These are phyloP conservation scores for Tylopilus intermedius DNA, from an alignment of 768 basidiomycete species.

Conservation along the genomic window DNA sequence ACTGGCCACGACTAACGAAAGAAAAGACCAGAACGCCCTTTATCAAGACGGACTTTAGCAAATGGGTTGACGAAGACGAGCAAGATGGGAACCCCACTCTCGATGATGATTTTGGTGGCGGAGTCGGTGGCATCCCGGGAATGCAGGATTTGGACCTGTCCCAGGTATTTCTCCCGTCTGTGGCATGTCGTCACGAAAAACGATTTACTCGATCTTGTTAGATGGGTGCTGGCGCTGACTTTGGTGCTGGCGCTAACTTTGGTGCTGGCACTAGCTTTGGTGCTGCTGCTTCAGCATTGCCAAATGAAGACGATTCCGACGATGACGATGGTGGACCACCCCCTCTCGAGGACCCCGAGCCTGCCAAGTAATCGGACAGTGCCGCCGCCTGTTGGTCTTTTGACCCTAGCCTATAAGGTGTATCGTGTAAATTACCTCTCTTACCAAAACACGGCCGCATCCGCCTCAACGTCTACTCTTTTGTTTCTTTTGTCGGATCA, in stretches of 20 bases:
- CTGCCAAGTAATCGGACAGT: conserved; percentile 11
- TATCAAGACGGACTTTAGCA: conserved; percentile 92
- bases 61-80: conserved; percentile 98
- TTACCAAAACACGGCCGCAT: neutral
- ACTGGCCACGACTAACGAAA: conserved; percentile 91
- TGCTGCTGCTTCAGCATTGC: neutral
- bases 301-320: conserved; percentile 11
- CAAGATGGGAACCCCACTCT: conserved; percentile 59
- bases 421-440: conserved; percentile 16
- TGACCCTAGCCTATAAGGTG: neutral
- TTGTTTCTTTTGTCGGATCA: too few species aligned
- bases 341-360: conserved; percentile 68
- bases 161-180: conserved; percentile 38
- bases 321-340: conserved; percentile 67
- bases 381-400: neutral
- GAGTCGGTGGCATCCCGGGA: conserved; percentile 34
- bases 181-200: neutral
- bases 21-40: conserved; percentile 75
- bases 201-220: conserved; percentile 14
- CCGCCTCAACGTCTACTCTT: neutral
- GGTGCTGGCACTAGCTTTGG: conserved; percentile 1
- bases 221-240: conserved; percentile 28
- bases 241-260: conserved; percentile 6
- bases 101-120: conserved; percentile 32
- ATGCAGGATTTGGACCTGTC: conserved; percentile 49